Conservation (phyloP, 371 early-diverging fungal genomes). For the Syncephalastrum monosporum region DNA sequence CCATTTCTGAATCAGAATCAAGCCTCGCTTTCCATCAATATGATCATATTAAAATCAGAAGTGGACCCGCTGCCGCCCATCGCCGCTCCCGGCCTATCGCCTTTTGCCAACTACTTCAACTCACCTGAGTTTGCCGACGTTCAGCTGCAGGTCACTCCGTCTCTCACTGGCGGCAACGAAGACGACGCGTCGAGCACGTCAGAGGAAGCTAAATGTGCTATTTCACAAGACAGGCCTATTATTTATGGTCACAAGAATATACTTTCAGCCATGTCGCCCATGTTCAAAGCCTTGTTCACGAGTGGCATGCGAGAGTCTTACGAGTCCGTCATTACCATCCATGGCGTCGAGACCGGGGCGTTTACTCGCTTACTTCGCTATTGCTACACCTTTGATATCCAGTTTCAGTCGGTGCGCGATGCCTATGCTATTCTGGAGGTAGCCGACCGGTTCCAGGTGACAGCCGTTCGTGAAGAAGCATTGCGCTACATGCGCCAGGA, state of each 20-base stretch:
- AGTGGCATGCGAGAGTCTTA: conserved; percentile 64
- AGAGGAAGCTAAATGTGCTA: too few relatives aligned
- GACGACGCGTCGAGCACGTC: not conserved
- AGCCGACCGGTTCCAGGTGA: conserved; percentile 54
- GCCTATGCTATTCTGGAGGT: conserved; percentile 49
- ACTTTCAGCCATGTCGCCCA: conserved; percentile 51
- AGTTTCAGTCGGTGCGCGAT: conserved; percentile 37
- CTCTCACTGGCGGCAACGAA: conserved; percentile 15
- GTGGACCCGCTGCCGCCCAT: conserved; percentile 25
- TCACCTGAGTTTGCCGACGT: conserved; percentile 57
- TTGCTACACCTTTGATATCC: conserved; percentile 48
- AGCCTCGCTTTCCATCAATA: conserved; percentile 48
- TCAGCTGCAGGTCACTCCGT: conserved; percentile 34
- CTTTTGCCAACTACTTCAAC: conserved; percentile 47
- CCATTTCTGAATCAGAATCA: conserved; percentile 46
- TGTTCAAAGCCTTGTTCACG: conserved; percentile 56
- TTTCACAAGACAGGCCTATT: conserved; percentile 15
- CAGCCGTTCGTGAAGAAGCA: conserved; percentile 46
- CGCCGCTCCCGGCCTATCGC: conserved; percentile 18
- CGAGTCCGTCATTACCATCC: conserved; percentile 45
- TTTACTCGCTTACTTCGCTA: conserved; percentile 48
- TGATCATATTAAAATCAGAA: conserved; percentile 53
- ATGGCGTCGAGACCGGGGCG: conserved; percentile 42
- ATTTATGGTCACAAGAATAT: conserved; percentile 57
- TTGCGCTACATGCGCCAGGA: conserved; percentile 44